Evolutionary conservation across 1,139 yeast genomes (phyloP).

Genomic region (Martiniozyma asiatica): DNA sequence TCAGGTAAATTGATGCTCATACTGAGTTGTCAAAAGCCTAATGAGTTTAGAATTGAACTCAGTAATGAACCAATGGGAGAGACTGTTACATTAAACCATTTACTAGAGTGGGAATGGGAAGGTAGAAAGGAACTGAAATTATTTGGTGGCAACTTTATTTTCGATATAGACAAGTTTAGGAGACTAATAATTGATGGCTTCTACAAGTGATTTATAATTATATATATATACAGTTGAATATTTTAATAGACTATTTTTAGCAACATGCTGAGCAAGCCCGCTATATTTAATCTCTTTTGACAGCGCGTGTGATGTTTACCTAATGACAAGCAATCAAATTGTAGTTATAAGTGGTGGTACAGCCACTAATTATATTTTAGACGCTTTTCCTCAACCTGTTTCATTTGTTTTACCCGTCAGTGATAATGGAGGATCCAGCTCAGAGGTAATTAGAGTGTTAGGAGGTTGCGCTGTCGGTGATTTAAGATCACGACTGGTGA

Average conservation of each 20-base stretch:
- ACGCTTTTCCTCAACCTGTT: constrained; percentile 29
- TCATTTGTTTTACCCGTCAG: constrained; percentile 72
- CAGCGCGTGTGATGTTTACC: not conserved
- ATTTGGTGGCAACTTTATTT: constrained; percentile 55
- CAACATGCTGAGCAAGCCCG: too few species aligned
- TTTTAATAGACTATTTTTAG: too few species aligned
- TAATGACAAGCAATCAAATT: constrained; percentile 7
- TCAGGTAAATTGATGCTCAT: constrained; percentile 9
- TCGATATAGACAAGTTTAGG: constrained; percentile 53
- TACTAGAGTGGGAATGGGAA: constrained; percentile 58
- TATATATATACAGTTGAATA: too few species aligned
- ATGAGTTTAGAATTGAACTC: constrained; percentile 33
- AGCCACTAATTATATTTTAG: constrained; percentile 55
- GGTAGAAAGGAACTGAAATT: constrained; percentile 36
- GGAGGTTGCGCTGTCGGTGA: constrained; percentile 98
- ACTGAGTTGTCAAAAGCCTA: constrained; percentile 65
- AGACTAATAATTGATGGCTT: constrained; percentile 64
- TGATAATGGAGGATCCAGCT: constrained; percentile 92
- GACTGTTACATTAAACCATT: constrained; percentile 51
- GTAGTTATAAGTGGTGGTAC: constrained; percentile 65
- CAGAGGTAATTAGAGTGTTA: constrained; percentile 76
- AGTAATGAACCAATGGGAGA: constrained; percentile 30
- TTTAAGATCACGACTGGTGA: constrained; percentile 66
- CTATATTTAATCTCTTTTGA: constrained; percentile 6
- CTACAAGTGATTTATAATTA: too few species aligned